phyloP scores from a whole-genome alignment of 768 basidiomycete genomes.

The Serendipita vermifera region DNA sequence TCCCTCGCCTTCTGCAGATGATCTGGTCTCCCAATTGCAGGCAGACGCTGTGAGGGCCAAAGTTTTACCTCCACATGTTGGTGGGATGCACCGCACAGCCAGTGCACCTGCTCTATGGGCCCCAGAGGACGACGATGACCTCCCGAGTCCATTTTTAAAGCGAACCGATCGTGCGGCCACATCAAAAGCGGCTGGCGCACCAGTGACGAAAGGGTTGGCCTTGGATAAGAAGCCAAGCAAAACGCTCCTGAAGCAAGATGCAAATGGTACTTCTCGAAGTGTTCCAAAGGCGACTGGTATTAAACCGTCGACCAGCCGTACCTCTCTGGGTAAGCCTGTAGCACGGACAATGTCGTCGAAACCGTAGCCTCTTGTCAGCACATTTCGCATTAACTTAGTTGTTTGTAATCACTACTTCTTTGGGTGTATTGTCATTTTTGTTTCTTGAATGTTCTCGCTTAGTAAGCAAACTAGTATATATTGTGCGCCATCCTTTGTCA shows the following conservation, averaged over 20 bases:
- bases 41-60: background rate
- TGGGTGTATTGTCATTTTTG: too few species aligned
- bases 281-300: background rate
- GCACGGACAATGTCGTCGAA: conserved; percentile 4
- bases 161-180: conserved; percentile 26
- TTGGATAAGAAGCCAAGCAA: conserved; percentile 3
- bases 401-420: too few species aligned
- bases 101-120: conserved; percentile 15
- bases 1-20: conserved; percentile 2
- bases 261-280: background rate
- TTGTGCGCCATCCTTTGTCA: too few species aligned
- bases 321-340: background rate
- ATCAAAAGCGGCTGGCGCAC: background rate
- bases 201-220: background rate
- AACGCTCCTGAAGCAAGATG: background rate
- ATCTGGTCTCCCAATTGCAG: background rate
- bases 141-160: conserved; percentile 74
- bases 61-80: background rate
- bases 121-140: conserved; percentile 59
- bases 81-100: background rate
- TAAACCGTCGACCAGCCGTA: background rate
- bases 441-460: too few species aligned
- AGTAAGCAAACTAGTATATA: too few species aligned
- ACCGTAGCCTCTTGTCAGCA: too few species aligned
- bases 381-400: too few species aligned